Base-by-base conservation (phyloP, 2,329 filamentous ascomycete genomes). In the Claviceps quebecensis region DNA sequence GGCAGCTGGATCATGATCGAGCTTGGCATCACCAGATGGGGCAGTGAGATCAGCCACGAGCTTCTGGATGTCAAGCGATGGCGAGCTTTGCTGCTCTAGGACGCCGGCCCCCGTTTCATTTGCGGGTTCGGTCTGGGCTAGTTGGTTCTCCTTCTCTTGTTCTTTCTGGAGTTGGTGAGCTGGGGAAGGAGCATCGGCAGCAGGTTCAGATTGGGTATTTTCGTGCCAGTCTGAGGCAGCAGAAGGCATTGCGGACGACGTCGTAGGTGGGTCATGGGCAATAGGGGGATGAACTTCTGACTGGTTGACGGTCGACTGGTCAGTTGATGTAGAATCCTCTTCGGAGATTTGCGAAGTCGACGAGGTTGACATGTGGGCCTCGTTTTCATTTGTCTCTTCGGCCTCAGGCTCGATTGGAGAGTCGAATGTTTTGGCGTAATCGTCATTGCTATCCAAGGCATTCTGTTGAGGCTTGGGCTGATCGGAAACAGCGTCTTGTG, bases 371-470 rank as follows among this genome's bases (percentile, higher is more conserved):
- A 74, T 67, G 73, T 70, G 61, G 59, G 62, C 65, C 60, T 59
- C 60, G 56, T 57, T 56, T 55, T 66, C 61, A 51, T 67, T 62
- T 58, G 62, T 65, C 55, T 64, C 64, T 54, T 62, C 67, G 55
- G 65, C 62, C 52, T 67, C 64, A 46, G 62, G 58, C 45, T 59
- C 66, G 59, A 67, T 65, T 52, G 72, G 70, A 52, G 74, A 75
- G 63, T 75, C 70, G 69, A 74, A 73, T 39, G 67, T 72, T 61
- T 70, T 74, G 58, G 71, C 70, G 65, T 75, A 73, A 57, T 75
- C 72, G 67, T 75, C 72, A 61, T 66, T 69, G 63, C 62, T 64
- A 57, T 64, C 61, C 50, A 58, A 56, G 19, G 61, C 46, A 37
- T 67, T 61, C 48, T 62, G 61, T 52, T 59, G 63, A 45, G 56